Base-by-base conservation (phyloP, 2,329 filamentous ascomycete species). In the Pezicula neosporulosa region DNA sequence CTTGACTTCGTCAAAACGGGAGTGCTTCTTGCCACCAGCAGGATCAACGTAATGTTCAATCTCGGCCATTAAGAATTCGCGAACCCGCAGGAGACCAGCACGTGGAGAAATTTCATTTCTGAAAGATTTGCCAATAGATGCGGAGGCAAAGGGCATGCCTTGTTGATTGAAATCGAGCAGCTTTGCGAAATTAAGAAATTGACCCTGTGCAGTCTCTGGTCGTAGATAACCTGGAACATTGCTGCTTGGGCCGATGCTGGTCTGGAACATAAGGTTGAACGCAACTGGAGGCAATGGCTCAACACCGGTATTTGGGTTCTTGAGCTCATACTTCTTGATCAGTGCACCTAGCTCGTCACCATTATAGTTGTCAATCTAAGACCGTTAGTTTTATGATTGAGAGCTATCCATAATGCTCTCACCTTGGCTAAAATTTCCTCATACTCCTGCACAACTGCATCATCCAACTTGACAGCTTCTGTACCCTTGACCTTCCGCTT, bases 221-320 rank as follows among this genome's bases (percentile, higher is more conserved):
- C 92, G 83, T 52, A 97, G 78, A 70, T 90, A 97, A 49, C 90
- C 92, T 44, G 88, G 83, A 56, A 88, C 78, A 67, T 95, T 92
- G 71, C 89, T 88, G 75, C 89, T 95, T 51, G 93, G 92, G 56
- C 94, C 94, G 67, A 99, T 97, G 35, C 89, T 80, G 39, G 93
- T 97, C 72, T 93, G 87, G 79, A 97, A 99, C 94, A 99, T 99
- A 66, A 99, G 85, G 75, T 99, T 99, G 82, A 97, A 97, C 39
- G 90, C 80, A 47, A 96, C 87, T 3, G 94, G 94, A 28, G 88
- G 86, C 27, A 83, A 81, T 36, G 95, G 85, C 62, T 89, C 82
- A 55, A 84, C 82, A 60, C 85, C 87, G 61, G 88, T 96, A 47
- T 80, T 79, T 27, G 93, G 92, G 73, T 96, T 96, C 73, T 83